A percentile compares a stretch with the other conserved stretches of the same genome.
phyloP scores from a whole-genome alignment of 164 flowering plant species.

The Hamamelis virginiana region DNA sequence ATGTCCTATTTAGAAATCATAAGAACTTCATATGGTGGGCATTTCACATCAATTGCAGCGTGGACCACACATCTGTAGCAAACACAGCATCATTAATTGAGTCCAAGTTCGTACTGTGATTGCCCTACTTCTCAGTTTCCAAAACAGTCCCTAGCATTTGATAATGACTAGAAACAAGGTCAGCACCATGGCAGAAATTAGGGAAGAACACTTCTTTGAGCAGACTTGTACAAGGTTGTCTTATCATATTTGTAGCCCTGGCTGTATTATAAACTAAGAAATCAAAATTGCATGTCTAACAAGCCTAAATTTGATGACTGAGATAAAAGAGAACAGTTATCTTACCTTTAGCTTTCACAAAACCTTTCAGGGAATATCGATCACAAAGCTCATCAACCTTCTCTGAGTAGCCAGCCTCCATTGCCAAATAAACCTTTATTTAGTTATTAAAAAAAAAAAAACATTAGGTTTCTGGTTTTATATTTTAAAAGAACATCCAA shows the following conservation, averaged over 20 bases:
- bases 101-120: neutral
- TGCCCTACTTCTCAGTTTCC: neutral
- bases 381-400: constrained; percentile 89
- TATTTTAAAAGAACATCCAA: neutral
- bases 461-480: neutral
- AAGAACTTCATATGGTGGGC: neutral
- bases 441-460: constrained; percentile 6
- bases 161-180: neutral
- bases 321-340: neutral
- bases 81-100: neutral
- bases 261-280: neutral
- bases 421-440: constrained; percentile 76
- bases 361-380: constrained; percentile 75
- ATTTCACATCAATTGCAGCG: neutral
- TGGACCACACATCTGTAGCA: too few relatives aligned
- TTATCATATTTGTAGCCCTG: neutral
- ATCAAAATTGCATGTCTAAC: neutral
- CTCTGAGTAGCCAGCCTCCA: constrained; percentile 96
- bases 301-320: neutral
- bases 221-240: neutral
- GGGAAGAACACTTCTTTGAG: neutral
- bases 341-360: constrained; percentile 53
- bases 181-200: neutral
- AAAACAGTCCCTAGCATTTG: constrained; percentile 2
- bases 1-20: neutral